Percentiles rank a stretch among this genome's conserved stretches.
Conservation (phyloP, 2,329 filamentous ascomycete genomes). For the Fusarium beomiforme region DNA sequence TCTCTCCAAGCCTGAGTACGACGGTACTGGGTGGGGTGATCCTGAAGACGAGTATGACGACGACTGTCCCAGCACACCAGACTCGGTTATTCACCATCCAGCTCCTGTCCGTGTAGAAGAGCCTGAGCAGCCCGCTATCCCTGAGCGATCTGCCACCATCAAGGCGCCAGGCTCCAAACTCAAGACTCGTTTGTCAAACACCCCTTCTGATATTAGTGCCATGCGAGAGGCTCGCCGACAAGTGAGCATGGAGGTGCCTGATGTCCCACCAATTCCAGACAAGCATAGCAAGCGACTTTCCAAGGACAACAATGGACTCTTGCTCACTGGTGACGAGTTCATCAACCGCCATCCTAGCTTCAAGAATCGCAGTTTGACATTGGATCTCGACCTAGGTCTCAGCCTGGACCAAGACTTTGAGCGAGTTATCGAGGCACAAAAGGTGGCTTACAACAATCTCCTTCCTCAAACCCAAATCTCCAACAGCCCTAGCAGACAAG, state of each 20-base stretch:
- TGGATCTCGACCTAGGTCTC: constrained; percentile 84
- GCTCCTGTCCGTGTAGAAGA: constrained; percentile 55
- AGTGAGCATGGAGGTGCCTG: constrained; percentile 78
- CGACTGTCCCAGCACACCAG: constrained; percentile 76
- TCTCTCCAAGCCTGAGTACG: constrained; percentile 69
- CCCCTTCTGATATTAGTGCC: constrained; percentile 81
- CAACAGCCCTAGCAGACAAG: constrained; percentile 55
- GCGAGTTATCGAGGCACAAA: constrained; percentile 93
- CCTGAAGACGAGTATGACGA: constrained; percentile 62
- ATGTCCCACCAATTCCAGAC: constrained; percentile 69
- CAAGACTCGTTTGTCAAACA: constrained; percentile 88
- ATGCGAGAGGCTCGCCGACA: constrained; percentile 90
- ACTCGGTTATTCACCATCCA: constrained; percentile 88
- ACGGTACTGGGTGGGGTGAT: constrained; percentile 70
- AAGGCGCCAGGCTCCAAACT: constrained; percentile 87
- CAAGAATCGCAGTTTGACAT: constrained; percentile 83
- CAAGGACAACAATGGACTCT: constrained; percentile 55
- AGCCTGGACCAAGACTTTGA: constrained; percentile 94
- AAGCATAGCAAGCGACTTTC: constrained; percentile 67
- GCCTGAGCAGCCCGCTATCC: constrained; percentile 68
- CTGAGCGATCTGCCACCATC: constrained; percentile 87
- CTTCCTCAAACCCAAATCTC: constrained; percentile 36
- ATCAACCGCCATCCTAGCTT: constrained; percentile 75
- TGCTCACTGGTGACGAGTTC: constrained; percentile 53
- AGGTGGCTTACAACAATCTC: constrained; percentile 68